Conservation (phyloP, 176 grass and related monocot species). For the Oryza meyeriana region DNA sequence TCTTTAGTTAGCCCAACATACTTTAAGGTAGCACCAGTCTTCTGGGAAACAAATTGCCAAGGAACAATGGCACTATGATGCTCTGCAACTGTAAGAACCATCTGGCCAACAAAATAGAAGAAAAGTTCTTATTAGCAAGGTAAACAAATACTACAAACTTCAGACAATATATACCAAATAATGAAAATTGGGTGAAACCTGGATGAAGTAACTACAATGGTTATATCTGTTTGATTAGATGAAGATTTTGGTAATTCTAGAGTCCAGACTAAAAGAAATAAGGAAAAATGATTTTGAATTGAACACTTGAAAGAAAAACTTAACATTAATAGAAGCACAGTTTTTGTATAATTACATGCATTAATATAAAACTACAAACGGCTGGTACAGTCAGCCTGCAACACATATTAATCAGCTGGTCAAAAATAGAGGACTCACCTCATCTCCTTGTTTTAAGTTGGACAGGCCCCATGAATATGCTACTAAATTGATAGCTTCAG, state of each 20-base stretch:
- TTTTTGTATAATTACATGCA: neutral
- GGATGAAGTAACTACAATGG: neutral
- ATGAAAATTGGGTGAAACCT: neutral
- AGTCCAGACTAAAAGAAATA: neutral
- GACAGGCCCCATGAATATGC: slow-evolving; percentile 89
- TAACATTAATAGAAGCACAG: neutral
- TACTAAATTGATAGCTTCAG: slow-evolving; percentile 97
- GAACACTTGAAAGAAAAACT: neutral
- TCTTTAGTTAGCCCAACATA: slow-evolving; percentile 92
- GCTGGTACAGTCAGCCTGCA: neutral
- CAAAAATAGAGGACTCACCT: slow-evolving; percentile 38
- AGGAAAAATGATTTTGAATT: neutral
- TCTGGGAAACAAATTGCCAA: slow-evolving; percentile 86
- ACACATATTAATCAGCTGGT: slow-evolving; percentile 3
- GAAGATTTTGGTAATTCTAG: neutral
- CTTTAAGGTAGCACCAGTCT: slow-evolving; percentile 73
- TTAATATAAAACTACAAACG: neutral
- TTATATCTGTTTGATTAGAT: slow-evolving; percentile 9
- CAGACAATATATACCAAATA: neutral
- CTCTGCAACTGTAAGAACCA: slow-evolving; percentile 81
- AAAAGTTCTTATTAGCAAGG: slow-evolving; percentile 12
- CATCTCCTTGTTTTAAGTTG: slow-evolving; percentile 79
- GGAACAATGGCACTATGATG: slow-evolving; percentile 94
- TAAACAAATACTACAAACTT: neutral
- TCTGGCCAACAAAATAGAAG: slow-evolving; percentile 36